phyloP scores from a whole-genome alignment of 495 filamentous ascomycete genomes.

The Amphirosellinia nigrospora region DNA sequence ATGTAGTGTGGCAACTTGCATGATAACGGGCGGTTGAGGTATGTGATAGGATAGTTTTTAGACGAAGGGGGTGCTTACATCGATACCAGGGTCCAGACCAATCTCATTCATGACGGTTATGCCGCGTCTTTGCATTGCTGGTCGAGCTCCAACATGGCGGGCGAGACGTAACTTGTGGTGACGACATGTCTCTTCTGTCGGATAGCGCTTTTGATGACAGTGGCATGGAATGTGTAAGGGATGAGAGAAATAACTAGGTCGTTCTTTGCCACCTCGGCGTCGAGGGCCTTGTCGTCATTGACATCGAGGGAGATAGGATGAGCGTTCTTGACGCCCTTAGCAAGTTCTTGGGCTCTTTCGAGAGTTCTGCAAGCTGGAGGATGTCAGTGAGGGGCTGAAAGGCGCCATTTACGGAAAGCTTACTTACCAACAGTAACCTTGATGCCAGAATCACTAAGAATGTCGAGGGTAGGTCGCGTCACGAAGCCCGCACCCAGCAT shows the following conservation, averaged over 20 bases:
- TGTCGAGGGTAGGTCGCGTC: slow-evolving; percentile 77
- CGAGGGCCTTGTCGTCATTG: slow-evolving; percentile 71
- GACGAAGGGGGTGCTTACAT: slow-evolving; percentile 12
- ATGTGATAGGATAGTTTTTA: background rate
- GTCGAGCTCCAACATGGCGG: slow-evolving; percentile 90
- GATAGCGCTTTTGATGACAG: slow-evolving; percentile 94
- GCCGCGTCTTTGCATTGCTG: slow-evolving; percentile 84
- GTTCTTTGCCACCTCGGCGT: slow-evolving; percentile 76
- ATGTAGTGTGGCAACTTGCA: background rate
- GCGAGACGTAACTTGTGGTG: slow-evolving; percentile 93
- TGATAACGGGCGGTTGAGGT: background rate
- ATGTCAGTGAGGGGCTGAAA: background rate
- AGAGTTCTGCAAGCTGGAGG: slow-evolving; percentile 82
- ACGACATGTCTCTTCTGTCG: slow-evolving; percentile 93
- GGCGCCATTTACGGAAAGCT: slow-evolving; percentile 34
- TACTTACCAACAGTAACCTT: slow-evolving; percentile 83
- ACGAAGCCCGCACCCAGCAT: slow-evolving; percentile 83
- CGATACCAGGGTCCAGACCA: slow-evolving; percentile 53
- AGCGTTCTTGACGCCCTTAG: slow-evolving; percentile 71
- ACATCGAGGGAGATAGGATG: slow-evolving; percentile 84
- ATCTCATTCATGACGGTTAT: slow-evolving; percentile 99
- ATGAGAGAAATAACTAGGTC: slow-evolving; percentile 85
- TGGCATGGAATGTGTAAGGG: slow-evolving; percentile 90
- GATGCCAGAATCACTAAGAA: slow-evolving; percentile 76
- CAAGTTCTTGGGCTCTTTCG: slow-evolving; percentile 74